Evolutionary conservation across 495 filamentous ascomycete species (phyloP), one percentile per base, ranked within the genome.

Genomic region (Trichocladium antarcticum): DNA sequence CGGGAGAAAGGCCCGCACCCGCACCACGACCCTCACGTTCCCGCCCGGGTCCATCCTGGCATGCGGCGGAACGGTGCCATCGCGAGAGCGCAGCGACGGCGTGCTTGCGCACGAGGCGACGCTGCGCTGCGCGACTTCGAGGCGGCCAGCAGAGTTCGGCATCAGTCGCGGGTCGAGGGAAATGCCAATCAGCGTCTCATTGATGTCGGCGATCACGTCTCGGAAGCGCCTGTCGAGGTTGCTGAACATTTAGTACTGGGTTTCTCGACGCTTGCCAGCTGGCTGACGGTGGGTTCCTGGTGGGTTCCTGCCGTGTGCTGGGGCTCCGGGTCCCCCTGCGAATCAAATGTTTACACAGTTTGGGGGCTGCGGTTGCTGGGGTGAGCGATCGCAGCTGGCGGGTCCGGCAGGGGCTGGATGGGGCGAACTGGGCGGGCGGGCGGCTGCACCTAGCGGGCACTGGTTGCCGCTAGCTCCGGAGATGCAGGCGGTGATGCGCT

Each of bases 1-100:
- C 14, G 80, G 83, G 35, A 98, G 67, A 67, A 95, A 97, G 17
- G 81, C 89, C 54, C 92, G 75, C 45, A 95, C 89, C 54, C 92
- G 73, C 57, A 98, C 92, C 12, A 96, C 92, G 16, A 98, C 92
- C 62, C 84, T 80, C 44, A 98, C 90, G 72, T 97, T 96, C 12
- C 87, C 89, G 31, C 82, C 87, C 12, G 73, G 68, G 37, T 77
- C 74, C 61, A 64, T 66, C 65, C 65, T 68, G 41, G 70, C 66
- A 37, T 66, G 68, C 22, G 67, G 57, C 31, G 68, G 64, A 12
- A 79, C 63, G 20, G 76, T 76, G 27, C 78, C 76, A 61, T 89
- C 82, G 56, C 83, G 70, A 11, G 84, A 83, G 34, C 86, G 82
- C 59, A 92, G 64, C 31, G 83, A 88, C 20, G 78, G 78, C 11